phyloP scores from a whole-genome alignment of 768 basidiomycete genomes.

The Multifurca ochricompacta region DNA sequence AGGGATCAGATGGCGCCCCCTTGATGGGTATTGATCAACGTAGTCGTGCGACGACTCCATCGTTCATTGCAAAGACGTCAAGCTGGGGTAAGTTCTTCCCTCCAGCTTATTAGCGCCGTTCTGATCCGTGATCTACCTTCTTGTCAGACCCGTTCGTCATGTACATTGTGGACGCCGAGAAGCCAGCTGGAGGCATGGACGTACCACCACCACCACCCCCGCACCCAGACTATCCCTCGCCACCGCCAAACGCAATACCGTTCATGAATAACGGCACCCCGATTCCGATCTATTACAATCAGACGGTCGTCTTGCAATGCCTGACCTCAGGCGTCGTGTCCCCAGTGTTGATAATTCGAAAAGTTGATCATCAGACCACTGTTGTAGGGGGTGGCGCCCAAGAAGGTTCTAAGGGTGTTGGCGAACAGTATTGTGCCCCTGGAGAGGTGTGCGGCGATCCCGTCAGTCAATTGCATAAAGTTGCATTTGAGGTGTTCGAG shows the following conservation, averaged over 20 bases:
- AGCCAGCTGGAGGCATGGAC: slow-evolving; percentile 70
- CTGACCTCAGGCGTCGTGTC: slow-evolving; percentile 90
- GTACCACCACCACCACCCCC: slow-evolving; percentile 74
- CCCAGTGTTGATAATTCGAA: slow-evolving; percentile 88
- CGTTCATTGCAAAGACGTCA: slow-evolving; percentile 83
- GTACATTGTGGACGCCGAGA: slow-evolving; percentile 93
- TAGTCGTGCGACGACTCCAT: slow-evolving; percentile 64
- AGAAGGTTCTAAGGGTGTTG: slow-evolving; percentile 78
- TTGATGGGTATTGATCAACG: slow-evolving; percentile 75
- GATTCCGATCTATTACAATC: slow-evolving; percentile 93
- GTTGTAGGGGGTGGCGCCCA: slow-evolving; percentile 88
- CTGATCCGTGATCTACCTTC: slow-evolving; percentile 2
- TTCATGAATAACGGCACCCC: slow-evolving; percentile 78
- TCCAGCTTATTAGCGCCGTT: slow-evolving; percentile 19
- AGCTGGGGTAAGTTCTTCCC: slow-evolving; percentile 63
- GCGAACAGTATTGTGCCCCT: slow-evolving; percentile 72
- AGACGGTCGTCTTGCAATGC: slow-evolving; percentile 92
- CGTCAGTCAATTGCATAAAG: slow-evolving; percentile 92
- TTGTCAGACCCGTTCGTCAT: slow-evolving; percentile 81
- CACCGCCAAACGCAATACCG: slow-evolving; percentile 84
- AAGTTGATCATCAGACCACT: slow-evolving; percentile 84
- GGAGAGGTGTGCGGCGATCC: slow-evolving; percentile 91
- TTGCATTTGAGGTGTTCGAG: slow-evolving; percentile 89
- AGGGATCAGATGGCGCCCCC: slow-evolving; percentile 86
- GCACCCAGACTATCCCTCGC: slow-evolving; percentile 84